Evolutionary conservation across 2,329 filamentous ascomycete genomes (phyloP), one percentile per base, ranked within the genome.

Genomic region (Arthrobotrys musiformis): DNA sequence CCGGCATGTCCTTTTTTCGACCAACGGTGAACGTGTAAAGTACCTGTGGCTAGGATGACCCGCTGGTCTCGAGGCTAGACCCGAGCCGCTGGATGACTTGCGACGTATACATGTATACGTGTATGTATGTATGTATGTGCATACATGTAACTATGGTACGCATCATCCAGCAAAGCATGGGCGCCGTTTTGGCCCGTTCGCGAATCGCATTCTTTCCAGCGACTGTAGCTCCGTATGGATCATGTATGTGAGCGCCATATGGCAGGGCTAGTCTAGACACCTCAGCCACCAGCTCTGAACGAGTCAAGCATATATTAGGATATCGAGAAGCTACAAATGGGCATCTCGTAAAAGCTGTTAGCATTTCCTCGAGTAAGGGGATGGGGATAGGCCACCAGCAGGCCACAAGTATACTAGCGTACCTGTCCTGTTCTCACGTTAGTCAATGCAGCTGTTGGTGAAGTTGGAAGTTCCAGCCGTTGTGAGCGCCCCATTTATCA

Each of bases 11-110:
- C n/a, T n/a, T n/a, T n/a, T n/a, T n/a, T n/a, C n/a, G n/a, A n/a
- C n/a, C n/a, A n/a, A n/a, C n/a, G n/a, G n/a, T n/a, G n/a, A n/a
- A n/a, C n/a, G n/a, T n/a, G n/a, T n/a, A n/a, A n/a, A n/a, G 54
- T 58, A 58, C 54, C 54, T 58, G 54, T 58, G 54, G 54, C 54
- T 58, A 40, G 54, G 54, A n/a, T 58, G n/a, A n/a, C n/a, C n/a
- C n/a, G n/a, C n/a, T n/a, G n/a, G n/a, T n/a, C n/a, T n/a, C n/a
- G n/a, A n/a, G n/a, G n/a, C n/a, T n/a, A n/a, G n/a, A n/a, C n/a
- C 54, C 40, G 33, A 33, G 54, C 9, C 40, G 19, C 33, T 40
- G 11, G 54, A 19, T 26, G 19, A 58, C 54, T 37, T 58, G 33
- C n/a, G 54, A 40, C 17, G 40, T 40, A 58, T 58, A 40, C 33